Evolutionary conservation across 208 protist genomes (phyloP), one percentile per base, ranked within the genome.

Genomic region (Phytomonas sp.): DNA sequence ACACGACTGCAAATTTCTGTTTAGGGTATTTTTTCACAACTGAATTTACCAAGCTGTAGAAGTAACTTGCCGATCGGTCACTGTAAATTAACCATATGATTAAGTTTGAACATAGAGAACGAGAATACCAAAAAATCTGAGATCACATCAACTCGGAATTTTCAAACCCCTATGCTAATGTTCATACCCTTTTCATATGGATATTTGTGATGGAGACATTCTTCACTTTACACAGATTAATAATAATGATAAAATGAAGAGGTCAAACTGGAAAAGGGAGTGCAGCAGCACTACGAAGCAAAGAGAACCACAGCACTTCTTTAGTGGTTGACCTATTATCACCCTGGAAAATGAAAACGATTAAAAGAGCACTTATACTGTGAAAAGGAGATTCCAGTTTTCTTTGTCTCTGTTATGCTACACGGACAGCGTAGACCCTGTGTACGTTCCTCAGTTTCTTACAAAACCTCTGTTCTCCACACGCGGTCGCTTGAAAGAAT

Each of bases 401-500:
- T 69, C 30, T 65, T 26, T 65, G 16, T 65, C 36, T 26, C 59
- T 37, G 37, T 65, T 65, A 7, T 65, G 19, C 19, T 26, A 56
- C 19, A 6, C 16, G 19, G 7, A 56, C 45, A 19, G 4, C 45
- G 45, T 56, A 56, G 45, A 4, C 19, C 23, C 45, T 26, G 10
- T 26, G 19, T 56, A 26, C 19, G 23, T 56, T 56, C 63, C 40
- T 29, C 71, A 66, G 11, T 66, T 69, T 12, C 52, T 23, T 16
- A 11, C 37, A 62, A 75, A 80, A 52, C 70, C 72, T 64, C 65
- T 75, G 49, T 68, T 71, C 40, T 84, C 70, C 63, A 71, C 79
- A 63, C 78, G 81, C 29, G 79, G 75, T 33, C 84, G 77, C 73
- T 82, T 78, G 75, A 92, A 92, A 37, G 81, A 85, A 70, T 70